Evolutionary conservation across 345 rosid genomes (phyloP).

Genomic region (Ceriops zippeliana): DNA sequence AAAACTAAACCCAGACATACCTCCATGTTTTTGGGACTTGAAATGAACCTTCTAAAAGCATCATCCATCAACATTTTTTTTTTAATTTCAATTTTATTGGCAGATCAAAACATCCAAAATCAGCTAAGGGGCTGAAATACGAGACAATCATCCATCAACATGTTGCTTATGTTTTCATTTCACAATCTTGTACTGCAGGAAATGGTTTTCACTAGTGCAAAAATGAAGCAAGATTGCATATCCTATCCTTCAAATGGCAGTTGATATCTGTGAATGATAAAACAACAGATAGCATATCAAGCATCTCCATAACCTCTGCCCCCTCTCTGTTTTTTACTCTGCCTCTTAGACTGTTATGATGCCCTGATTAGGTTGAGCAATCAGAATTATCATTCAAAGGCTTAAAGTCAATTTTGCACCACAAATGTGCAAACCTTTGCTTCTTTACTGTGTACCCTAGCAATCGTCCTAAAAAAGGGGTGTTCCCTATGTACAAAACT

Average conservation of each 20-base stretch:
- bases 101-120: no score
- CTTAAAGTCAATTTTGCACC: background rate
- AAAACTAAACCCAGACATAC: no score
- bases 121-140: no score
- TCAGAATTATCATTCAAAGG: background rate
- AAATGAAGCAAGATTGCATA: background rate
- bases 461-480: background rate
- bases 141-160: no score
- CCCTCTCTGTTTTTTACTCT: background rate
- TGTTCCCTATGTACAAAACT: no score
- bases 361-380: background rate
- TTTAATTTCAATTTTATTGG: no score
- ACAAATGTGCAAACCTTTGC: background rate
- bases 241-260: background rate
- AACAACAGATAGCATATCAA: no score
- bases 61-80: no score
- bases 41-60: no score
- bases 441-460: background rate
- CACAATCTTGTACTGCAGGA: slow-evolving; percentile 15
- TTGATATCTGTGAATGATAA: background rate
- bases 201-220: background rate
- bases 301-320: background rate
- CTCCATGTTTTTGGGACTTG: no score
- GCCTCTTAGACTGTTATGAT: background rate
- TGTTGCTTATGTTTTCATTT: no score